A percentile compares a stretch with the other conserved stretches of the same genome.
Evolutionary conservation across 2,329 filamentous ascomycete species (phyloP).

Genomic region (Penicillium sp.): DNA sequence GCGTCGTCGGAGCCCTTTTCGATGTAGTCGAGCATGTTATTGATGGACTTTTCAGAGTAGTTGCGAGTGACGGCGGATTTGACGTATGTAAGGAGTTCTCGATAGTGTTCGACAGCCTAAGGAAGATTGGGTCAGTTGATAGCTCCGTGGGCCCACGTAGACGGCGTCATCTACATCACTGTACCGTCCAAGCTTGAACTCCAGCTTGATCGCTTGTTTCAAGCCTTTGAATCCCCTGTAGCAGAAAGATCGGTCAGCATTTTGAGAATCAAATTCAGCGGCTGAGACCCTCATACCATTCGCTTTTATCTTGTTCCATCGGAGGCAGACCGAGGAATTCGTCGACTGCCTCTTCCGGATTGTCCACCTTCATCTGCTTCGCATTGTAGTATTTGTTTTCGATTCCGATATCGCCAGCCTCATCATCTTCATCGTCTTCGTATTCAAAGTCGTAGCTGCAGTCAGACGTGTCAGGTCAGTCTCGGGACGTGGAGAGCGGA

Average conservation of each 20-base stretch:
- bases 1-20: constrained; percentile 84
- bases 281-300: constrained; percentile 66
- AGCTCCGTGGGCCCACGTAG: constrained; percentile 41
- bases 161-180: constrained; percentile 61
- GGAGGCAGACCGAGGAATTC: constrained; percentile 90
- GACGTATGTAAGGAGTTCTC: constrained; percentile 94
- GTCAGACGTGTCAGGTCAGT: constrained; percentile 33
- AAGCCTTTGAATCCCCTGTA: constrained; percentile 87
- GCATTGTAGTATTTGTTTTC: constrained; percentile 99
- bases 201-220: constrained; percentile 97
- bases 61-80: constrained; percentile 96
- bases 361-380: constrained; percentile 89
- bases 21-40: constrained; percentile 98
- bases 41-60: constrained; percentile 99
- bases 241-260: not conserved
- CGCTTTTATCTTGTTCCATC: constrained; percentile 87
- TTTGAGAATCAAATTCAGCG: not conserved
- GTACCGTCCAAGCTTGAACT: constrained; percentile 91
- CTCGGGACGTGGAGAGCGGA: constrained; percentile 11
- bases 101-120: constrained; percentile 89
- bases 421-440: constrained; percentile 89
- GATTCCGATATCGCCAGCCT: constrained; percentile 87
- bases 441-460: constrained; percentile 92
- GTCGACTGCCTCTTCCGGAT: constrained; percentile 84
- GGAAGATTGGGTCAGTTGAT: constrained; percentile 11